Base-by-base conservation (phyloP, 2,329 filamentous ascomycete species). In the Helminthosporium solani region DNA sequence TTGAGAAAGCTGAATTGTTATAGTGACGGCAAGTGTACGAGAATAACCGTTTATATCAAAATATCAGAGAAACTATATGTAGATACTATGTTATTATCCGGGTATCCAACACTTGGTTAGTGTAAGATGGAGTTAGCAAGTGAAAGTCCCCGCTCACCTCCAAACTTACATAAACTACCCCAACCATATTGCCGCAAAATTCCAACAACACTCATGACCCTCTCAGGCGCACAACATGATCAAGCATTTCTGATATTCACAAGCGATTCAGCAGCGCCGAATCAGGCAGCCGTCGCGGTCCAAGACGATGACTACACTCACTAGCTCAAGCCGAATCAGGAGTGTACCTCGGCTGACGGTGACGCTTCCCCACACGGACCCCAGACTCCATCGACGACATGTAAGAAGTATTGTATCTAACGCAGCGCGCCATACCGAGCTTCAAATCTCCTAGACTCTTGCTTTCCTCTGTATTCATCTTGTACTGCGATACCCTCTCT, bases 291-390 rank as follows among this genome's bases (percentile, higher is more conserved):
- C 30, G 20, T 25, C 7, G 15, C 35, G 19, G 5, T 7, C 27
- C 21, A n/a, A 15, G 40, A 44, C n/a, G 35, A 34, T 42, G 5
- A 15, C 19, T 19, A 15, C 15, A 5, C 19, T 33, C 46, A 47
- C 50, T 41, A 54, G 50, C 53, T 50, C 49, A 47, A 44, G 31
- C 44, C 47, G 34, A 55, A 43, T 49, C 38, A 42, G 49, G 41
- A 42, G 53, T 39, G 53, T 61, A 54, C 63, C 63, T 61, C 60
- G 61, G 61, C 54, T 53, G 53, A 37, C 46, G 45, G 45, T 28
- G 43, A 49, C 42, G 38, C 42, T 49, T 61, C 60, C 60, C 58
- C 58, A 64, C 60, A 60, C 50, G 41, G 49, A 44, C 44, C 36
- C 21, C 49, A 51, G 37, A 38, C 49, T 42, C 46, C 43, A 52